phyloP scores from a whole-genome alignment of 2,329 filamentous ascomycete species.

The Colletotrichum sp. region DNA sequence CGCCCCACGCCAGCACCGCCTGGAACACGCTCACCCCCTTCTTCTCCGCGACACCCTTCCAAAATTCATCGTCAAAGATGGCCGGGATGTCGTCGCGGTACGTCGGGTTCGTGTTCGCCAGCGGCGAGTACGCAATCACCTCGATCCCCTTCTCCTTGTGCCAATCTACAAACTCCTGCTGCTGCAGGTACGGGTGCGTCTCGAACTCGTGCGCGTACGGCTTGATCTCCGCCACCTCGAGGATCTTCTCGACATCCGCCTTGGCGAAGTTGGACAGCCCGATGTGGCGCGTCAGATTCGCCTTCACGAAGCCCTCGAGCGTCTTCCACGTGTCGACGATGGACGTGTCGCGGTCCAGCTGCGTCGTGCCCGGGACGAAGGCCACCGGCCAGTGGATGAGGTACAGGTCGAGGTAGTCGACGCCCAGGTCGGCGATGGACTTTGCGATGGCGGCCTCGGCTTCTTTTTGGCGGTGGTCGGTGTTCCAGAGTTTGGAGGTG shows the following conservation, averaged over 20 bases:
- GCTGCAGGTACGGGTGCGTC: constrained; percentile 66
- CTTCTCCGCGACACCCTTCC: constrained; percentile 29
- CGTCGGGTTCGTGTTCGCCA: constrained; percentile 38
- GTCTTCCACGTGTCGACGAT: constrained; percentile 59
- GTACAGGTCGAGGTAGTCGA: constrained; percentile 58
- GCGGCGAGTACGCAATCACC: constrained; percentile 37
- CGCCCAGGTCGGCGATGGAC: constrained; percentile 51
- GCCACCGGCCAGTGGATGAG: constrained; percentile 50
- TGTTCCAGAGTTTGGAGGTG: constrained; percentile 76
- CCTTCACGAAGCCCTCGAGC: constrained; percentile 59
- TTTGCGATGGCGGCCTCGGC: constrained; percentile 47
- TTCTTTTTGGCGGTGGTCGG: constrained; percentile 26
- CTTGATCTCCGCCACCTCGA: constrained; percentile 22
- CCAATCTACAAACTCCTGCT: constrained; percentile 30
- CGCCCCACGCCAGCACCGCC: constrained; percentile 38
- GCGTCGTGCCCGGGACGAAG: constrained; percentile 34
- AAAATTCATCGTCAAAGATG: constrained; percentile 6
- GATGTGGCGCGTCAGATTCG: constrained; percentile 60
- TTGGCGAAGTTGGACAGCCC: constrained; percentile 65
- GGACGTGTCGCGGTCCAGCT: constrained; percentile 31
- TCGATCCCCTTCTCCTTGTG: constrained; percentile 37
- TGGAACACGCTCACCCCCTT: constrained; percentile 36
- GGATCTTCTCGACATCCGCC: constrained; percentile 8
- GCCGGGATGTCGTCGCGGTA: constrained; percentile 33
- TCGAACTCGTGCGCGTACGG: constrained; percentile 30